Base-by-base conservation (phyloP, 306 rosid species). In the Fragaria vesca region DNA sequence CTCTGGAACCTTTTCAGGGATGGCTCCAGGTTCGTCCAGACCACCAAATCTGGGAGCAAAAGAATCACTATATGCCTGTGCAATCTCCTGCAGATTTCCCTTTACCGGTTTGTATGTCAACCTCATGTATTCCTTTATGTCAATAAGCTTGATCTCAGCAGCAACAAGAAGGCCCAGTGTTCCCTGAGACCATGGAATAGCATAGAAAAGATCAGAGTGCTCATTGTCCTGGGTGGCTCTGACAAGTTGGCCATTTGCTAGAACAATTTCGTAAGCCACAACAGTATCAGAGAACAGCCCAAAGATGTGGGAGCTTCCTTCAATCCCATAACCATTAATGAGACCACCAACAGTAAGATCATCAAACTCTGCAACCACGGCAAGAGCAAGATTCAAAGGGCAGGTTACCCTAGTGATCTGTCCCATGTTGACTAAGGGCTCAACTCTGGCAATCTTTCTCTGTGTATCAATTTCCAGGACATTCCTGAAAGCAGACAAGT, bases 301-400 rank as follows among this genome's bases (percentile, higher is more conserved):
- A 85, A 82, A 95, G 76, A 87, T 71, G 87, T 95, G 98, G 74
- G 97, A 91, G 87, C 98, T 95, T 76, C 98, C 98, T 88, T 95
- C 98, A 42, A 95, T 92, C 43, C 98, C 98, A 72, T 95, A 95
- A 57, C 98, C 98, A 69, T 95, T 95, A 60, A 95, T 95, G 83
- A 95, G 97, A 75, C 98, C 98, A 80, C 98, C 98, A 46, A 95
- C 98, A 57, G 98, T 95, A 72, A 95, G 98, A 85, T 95, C 98
- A 77, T 95, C 98, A 12, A 95, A 90, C 84, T 95, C 98, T 0
- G 98, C 98, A 70, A 95, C 97, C 5, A 95, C 98, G 15, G 98
- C 98, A 69, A 92, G 97, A 28, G 98, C 13, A 68, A 95, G 90
- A 82, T 95, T 92, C 97, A 91, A 80, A 0, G 98, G 97, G 66